These are phyloP conservation scores for Podaxis mareebaensis DNA, from an alignment of 768 basidiomycete species.

Conservation along the genomic window DNA sequence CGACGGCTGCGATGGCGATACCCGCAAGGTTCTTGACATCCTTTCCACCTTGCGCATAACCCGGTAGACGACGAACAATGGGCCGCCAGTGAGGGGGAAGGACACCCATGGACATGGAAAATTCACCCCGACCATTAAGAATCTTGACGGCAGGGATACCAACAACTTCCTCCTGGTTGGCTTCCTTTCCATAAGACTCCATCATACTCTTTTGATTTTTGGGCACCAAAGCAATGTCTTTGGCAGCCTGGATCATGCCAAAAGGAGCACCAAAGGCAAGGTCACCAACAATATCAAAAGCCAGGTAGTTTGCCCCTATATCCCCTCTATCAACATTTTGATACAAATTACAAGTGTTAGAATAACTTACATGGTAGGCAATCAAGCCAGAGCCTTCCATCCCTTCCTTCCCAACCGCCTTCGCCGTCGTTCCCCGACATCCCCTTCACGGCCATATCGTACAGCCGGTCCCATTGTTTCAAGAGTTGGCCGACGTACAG, in stretches of 20 bases:
- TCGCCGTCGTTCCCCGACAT: constrained; percentile 60
- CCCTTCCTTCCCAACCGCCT: constrained; percentile 60
- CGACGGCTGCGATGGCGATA: constrained; percentile 78
- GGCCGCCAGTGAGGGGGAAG: constrained; percentile 75
- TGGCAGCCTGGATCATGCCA: constrained; percentile 78
- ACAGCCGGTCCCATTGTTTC: constrained; percentile 76
- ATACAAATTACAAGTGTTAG: constrained; percentile 10
- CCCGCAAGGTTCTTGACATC: constrained; percentile 77
- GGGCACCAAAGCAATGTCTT: constrained; percentile 73
- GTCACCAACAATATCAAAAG: constrained; percentile 79
- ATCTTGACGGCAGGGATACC: constrained; percentile 82
- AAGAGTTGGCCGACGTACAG: constrained; percentile 60
- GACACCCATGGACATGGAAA: constrained; percentile 79
- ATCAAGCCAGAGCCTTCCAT: constrained; percentile 73
- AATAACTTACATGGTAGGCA: constrained; percentile 63
- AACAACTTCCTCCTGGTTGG: constrained; percentile 41
- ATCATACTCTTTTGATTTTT: constrained; percentile 55
- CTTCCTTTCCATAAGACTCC: constrained; percentile 51
- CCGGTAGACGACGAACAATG: constrained; percentile 64
- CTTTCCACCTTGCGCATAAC: constrained; percentile 67
- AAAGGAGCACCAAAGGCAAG: constrained; percentile 87
- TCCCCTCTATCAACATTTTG: constrained; percentile 2
- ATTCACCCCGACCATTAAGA: constrained; percentile 87
- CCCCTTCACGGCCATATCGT: constrained; percentile 54
- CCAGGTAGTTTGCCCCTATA: constrained; percentile 54